Percentiles rank a stretch among this genome's conserved stretches.
Evolutionary conservation across 306 rosid species (phyloP).

Genomic region (Glycyrrhiza uralensis): DNA sequence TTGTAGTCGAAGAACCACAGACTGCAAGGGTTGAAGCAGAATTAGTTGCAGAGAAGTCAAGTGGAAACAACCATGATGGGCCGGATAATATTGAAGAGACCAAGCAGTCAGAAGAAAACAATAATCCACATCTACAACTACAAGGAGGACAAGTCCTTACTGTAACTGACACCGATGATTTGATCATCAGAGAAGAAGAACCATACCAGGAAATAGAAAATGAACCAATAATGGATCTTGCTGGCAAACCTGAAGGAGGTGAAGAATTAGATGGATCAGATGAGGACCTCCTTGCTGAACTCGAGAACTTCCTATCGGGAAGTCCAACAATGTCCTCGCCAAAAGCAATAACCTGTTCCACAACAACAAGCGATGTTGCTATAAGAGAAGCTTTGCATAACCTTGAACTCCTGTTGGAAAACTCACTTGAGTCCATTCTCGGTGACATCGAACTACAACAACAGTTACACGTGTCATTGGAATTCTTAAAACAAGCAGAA

Average conservation of each 20-base stretch:
- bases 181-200: background rate
- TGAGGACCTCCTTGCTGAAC: conserved; percentile 12
- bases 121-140: background rate
- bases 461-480: background rate
- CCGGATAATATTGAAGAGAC: background rate
- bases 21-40: too few species aligned
- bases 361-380: background rate
- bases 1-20: too few species aligned
- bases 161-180: background rate
- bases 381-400: conserved; percentile 6
- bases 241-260: background rate
- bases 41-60: too few species aligned
- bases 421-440: conserved; percentile 2
- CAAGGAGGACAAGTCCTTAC: background rate
- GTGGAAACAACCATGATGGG: background rate
- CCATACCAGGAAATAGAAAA: conserved; percentile 11
- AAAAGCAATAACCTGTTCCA: background rate
- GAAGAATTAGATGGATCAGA: conserved; percentile 2
- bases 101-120: background rate
- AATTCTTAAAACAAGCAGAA: background rate
- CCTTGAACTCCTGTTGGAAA: conserved; percentile 1
- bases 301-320: conserved; percentile 18
- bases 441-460: background rate
- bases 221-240: background rate
- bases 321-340: background rate